phyloP scores from a whole-genome alignment of 768 basidiomycete genomes.

The Mycena chlorophos region DNA sequence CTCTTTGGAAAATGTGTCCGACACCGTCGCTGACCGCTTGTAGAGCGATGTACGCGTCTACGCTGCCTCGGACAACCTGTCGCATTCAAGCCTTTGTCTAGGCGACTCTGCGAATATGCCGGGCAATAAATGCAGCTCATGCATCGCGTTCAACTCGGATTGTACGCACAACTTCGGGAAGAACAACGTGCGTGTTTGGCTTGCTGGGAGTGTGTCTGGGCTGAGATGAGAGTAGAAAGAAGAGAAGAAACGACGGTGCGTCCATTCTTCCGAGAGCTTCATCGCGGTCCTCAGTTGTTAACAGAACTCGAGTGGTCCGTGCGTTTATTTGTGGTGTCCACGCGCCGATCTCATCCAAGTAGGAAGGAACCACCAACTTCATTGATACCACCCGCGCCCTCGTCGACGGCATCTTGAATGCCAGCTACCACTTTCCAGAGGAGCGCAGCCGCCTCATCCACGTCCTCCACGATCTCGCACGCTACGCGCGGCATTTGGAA shows the following conservation, averaged over 20 bases:
- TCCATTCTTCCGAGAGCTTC: background rate
- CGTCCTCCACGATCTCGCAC: conserved; percentile 13
- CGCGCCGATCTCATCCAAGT: no score
- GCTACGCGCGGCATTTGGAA: conserved; percentile 14
- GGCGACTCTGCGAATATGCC: conserved; percentile 15
- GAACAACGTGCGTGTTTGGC: conserved; percentile 5
- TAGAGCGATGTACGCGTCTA: conserved; percentile 11
- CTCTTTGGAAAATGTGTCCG: no score
- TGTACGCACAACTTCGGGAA: conserved; percentile 13
- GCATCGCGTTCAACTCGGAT: conserved; percentile 14
- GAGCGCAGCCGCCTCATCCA: conserved; percentile 12
- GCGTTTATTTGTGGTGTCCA: no score
- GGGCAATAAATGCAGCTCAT: conserved; percentile 7
- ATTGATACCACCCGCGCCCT: background rate
- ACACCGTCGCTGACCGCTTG: background rate
- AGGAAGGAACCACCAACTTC: background rate
- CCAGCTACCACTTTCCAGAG: conserved; percentile 7
- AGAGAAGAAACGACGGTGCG: background rate
- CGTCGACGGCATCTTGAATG: conserved; percentile 9
- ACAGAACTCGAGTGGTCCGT: background rate
- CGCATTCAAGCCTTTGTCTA: background rate
- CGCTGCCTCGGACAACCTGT: background rate
- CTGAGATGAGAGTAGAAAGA: background rate
- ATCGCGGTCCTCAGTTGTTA: background rate
- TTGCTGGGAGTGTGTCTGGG: background rate